A percentile compares a stretch with the other conserved stretches of the same genome.
Evolutionary conservation across 164 flowering plant species (phyloP).

Genomic region (Liriodendron chinense): DNA sequence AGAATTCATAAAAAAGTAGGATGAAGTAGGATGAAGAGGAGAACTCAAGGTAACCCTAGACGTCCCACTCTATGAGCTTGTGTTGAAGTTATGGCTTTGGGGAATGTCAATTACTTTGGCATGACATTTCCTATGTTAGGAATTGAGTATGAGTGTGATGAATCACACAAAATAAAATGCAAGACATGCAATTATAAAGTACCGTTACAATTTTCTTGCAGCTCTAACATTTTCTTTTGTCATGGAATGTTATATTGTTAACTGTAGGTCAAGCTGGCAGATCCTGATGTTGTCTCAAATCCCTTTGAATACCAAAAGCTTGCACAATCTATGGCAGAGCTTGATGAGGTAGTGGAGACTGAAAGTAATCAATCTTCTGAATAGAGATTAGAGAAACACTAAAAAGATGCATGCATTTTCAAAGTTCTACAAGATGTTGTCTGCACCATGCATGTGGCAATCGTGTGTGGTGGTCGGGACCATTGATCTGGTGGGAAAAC

Average conservation of each 20-base stretch:
- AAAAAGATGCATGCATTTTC: neutral
- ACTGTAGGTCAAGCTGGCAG: slow-evolving; percentile 84
- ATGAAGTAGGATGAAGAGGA: too few relatives aligned
- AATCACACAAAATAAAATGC: neutral
- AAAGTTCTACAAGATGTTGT: neutral
- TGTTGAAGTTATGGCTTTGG: neutral
- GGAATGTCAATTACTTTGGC: neutral
- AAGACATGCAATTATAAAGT: neutral
- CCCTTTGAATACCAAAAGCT: slow-evolving; percentile 86
- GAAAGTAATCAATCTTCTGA: neutral
- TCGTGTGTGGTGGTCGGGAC: neutral
- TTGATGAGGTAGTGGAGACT: slow-evolving; percentile 64
- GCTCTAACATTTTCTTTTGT: neutral
- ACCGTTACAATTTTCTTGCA: neutral
- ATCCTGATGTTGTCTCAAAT: slow-evolving; percentile 89
- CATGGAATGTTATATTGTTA: neutral
- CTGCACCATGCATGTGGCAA: neutral
- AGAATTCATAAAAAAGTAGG: too few relatives aligned
- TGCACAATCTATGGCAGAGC: slow-evolving; percentile 89
- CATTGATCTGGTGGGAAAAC: neutral
- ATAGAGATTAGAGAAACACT: neutral
- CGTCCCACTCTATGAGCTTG: neutral
- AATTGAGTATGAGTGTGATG: neutral
- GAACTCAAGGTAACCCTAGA: too few relatives aligned
- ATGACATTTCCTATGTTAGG: neutral